Percentiles rank a stretch among this genome's conserved stretches.
These are phyloP conservation scores for Syzygium grande DNA, from an alignment of 345 rosid genomes.

Conservation along the genomic window DNA sequence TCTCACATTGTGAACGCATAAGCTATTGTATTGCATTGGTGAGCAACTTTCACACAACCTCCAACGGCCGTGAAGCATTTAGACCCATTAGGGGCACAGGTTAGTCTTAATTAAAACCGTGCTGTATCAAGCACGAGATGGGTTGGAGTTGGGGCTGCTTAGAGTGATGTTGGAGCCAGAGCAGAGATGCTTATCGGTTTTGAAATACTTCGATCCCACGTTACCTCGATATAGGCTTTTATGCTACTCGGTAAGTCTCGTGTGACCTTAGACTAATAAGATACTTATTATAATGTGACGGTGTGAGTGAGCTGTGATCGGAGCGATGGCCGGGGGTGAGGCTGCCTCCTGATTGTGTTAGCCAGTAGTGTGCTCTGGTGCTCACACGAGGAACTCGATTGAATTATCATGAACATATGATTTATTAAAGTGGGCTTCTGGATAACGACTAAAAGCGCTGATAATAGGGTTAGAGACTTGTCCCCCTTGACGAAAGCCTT, in stretches of 20 bases:
- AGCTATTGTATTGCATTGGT: not conserved
- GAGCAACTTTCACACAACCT: not conserved
- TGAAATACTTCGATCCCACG: not conserved
- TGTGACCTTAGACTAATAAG: not conserved
- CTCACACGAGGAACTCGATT: not conserved
- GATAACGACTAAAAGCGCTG: not conserved
- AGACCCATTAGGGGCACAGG: not conserved
- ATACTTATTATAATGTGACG: not conserved
- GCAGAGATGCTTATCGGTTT: too few relatives aligned
- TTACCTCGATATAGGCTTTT: not conserved
- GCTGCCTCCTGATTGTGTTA: not conserved
- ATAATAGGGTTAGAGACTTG: not conserved
- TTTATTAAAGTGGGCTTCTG: not conserved
- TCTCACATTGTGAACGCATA: not conserved
- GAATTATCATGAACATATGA: not conserved
- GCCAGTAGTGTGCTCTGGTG: not conserved
- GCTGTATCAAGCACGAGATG: not conserved
- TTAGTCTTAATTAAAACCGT: not conserved
- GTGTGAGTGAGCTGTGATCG: not conserved
- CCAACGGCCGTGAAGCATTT: not conserved
- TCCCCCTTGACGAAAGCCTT: not conserved
- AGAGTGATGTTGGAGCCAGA: too few relatives aligned
- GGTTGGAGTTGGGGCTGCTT: rapidly evolving
- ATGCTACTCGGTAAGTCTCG: not conserved
- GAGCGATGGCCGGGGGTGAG: not conserved